These are phyloP conservation scores for Fusarium nygamai DNA, from an alignment of 2,329 filamentous ascomycete species.

Conservation along the genomic window DNA sequence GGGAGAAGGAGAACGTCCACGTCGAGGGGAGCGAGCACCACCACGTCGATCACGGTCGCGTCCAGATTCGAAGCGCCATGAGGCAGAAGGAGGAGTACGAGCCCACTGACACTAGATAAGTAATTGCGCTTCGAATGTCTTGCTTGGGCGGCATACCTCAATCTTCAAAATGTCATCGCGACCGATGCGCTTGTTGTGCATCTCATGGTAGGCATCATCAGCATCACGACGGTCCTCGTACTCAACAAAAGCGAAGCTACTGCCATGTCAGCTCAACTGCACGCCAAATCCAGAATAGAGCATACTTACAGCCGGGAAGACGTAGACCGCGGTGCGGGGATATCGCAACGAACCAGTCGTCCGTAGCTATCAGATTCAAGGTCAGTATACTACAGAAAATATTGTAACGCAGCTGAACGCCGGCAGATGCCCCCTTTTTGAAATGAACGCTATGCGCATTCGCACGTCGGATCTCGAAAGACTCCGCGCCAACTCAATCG, in stretches of 20 bases:
- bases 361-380: constrained; percentile 76
- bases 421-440: constrained; percentile 42
- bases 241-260: constrained; percentile 95
- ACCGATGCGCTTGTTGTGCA: constrained; percentile 99
- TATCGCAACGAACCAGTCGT: constrained; percentile 97
- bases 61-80: constrained; percentile 97
- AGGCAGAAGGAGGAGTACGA: constrained; percentile 95
- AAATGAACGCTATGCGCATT: constrained; percentile 40
- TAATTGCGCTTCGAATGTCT: background rate
- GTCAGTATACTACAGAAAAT: constrained; percentile 60
- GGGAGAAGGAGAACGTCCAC: constrained; percentile 80
- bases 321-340: constrained; percentile 93
- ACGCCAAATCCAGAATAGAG: background rate
- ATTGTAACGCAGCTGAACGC: constrained; percentile 31
- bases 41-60: constrained; percentile 74
- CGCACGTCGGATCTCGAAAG: constrained; percentile 37
- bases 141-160: constrained; percentile 72
- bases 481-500: constrained; percentile 39
- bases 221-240: constrained; percentile 98
- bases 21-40: constrained; percentile 70
- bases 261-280: constrained; percentile 14
- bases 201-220: constrained; percentile 99
- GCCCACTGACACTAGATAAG: constrained; percentile 76
- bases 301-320: constrained; percentile 90
- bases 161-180: constrained; percentile 97